A percentile compares a stretch with the other conserved stretches of the same genome.
Evolutionary conservation across 768 basidiomycete genomes (phyloP).

Genomic region (Kwoniella sp.): DNA sequence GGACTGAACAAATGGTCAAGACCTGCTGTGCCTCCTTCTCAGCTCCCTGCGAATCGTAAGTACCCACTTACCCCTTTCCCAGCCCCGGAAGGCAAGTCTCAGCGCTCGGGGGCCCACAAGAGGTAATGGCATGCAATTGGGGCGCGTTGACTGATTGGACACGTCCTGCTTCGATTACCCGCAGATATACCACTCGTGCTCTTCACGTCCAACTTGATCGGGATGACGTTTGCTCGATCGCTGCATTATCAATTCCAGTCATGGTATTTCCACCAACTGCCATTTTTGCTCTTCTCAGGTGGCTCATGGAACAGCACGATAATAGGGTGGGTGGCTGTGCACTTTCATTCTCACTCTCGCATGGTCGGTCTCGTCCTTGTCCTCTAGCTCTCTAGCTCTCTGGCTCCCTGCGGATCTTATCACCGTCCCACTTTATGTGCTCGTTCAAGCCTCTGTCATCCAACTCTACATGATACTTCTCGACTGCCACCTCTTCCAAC

Average conservation of each 20-base stretch:
- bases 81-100: too few species aligned
- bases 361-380: neutral
- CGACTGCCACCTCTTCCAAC: too few species aligned
- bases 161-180: neutral
- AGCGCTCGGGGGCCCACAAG: too few species aligned
- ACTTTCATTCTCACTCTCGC: too few species aligned
- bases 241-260: slow-evolving; percentile 98
- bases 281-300: slow-evolving; percentile 71
- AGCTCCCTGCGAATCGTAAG: slow-evolving; percentile 70
- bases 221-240: slow-evolving; percentile 87
- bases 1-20: slow-evolving; percentile 60
- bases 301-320: slow-evolving; percentile 64
- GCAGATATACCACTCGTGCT: slow-evolving; percentile 77
- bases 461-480: too few species aligned
- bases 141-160: neutral
- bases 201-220: slow-evolving; percentile 89
- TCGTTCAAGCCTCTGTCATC: too few species aligned
- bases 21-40: slow-evolving; percentile 60
- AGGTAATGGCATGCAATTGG: neutral
- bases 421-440: slow-evolving; percentile 5
- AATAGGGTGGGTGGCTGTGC: slow-evolving; percentile 20
- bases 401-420: too few species aligned
- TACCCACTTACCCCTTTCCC: slow-evolving; percentile 17
- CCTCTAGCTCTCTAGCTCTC: too few species aligned
- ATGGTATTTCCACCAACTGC: slow-evolving; percentile 92